Conservation (phyloP, 2,329 filamentous ascomycete species). For the Alternaria gaisen region DNA sequence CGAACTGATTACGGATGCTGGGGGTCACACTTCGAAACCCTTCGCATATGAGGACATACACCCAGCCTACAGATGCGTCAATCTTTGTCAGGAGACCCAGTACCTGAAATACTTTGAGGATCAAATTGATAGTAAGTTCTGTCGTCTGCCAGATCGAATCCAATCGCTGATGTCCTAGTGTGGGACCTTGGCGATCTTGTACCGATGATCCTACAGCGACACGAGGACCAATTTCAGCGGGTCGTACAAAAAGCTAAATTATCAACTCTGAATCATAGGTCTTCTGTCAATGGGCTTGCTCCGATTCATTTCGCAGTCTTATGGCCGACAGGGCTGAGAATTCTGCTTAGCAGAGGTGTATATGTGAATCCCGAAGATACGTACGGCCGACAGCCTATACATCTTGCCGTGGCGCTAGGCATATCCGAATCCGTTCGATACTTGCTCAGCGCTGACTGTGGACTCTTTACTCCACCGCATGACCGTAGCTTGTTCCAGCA, state of each 20-base stretch:
- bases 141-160: fast-evolving
- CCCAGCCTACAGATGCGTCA: background rate
- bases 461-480: background rate
- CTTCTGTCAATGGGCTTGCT: background rate
- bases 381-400: background rate
- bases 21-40: background rate
- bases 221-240: background rate
- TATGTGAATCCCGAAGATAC: background rate
- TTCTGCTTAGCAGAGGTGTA: background rate
- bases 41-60: fast-evolving
- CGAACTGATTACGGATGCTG: background rate
- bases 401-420: background rate
- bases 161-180: background rate
- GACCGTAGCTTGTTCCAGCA: too few species aligned
- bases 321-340: background rate
- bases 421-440: background rate
- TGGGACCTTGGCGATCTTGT: background rate
- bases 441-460: background rate
- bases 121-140: background rate
- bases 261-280: background rate
- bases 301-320: background rate
- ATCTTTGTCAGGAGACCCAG: fast-evolving
- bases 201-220: background rate
- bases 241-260: background rate
- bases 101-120: background rate